Evolutionary conservation across 768 basidiomycete species (phyloP), one percentile per base, ranked within the genome.

Genomic region (Boletus reticulatus): DNA sequence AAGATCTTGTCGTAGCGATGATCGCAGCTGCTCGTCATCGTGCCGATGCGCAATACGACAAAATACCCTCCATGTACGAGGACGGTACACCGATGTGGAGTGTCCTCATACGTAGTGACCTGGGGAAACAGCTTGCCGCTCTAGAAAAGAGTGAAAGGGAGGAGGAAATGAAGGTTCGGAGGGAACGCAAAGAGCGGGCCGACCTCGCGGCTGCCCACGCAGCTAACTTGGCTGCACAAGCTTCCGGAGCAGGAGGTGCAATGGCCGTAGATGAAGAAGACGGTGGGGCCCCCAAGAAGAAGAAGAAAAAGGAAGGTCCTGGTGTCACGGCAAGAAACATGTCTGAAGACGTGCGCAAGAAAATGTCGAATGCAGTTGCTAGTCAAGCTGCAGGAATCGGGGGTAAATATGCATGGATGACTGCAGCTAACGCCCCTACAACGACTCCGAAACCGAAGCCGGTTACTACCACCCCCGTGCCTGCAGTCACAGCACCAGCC

Each of bases 321-420:
- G 88, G 90, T 12, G 88, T 92, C 12, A 89, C 89, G 0, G 90
- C 92, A 52, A 77, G 88, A 53, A 94, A 93, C 66, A 92, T 95
- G 89, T 88, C 86, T 6, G 93, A 94, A 71, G 93, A 94, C 62
- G 88, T 92, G 63, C 78, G 87, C 61, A 95, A 95, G 79, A 93
- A 92, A 69, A 85, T 94, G 85, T 89, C 88, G 34, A 93, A 96
- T 69, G 88, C 88, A 22, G 89, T 90, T 7, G 93, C 93, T 22
- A 88, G 85, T 60, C 91, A 92, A 67, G 91, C 91, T 6, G 90
- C 92, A n/a, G 93, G 93, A 0, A 67, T 92, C 20, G 84, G 85
- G 1, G 85, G 88, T 20, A 88, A 87, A 71, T 95, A 94, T 63
- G 79, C 89, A 16, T 95, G 93, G 93, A 92, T 94, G 90, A 92